Evolutionary conservation across 495 filamentous ascomycete genomes (phyloP).

Genomic region (Neurospora intermedia): DNA sequence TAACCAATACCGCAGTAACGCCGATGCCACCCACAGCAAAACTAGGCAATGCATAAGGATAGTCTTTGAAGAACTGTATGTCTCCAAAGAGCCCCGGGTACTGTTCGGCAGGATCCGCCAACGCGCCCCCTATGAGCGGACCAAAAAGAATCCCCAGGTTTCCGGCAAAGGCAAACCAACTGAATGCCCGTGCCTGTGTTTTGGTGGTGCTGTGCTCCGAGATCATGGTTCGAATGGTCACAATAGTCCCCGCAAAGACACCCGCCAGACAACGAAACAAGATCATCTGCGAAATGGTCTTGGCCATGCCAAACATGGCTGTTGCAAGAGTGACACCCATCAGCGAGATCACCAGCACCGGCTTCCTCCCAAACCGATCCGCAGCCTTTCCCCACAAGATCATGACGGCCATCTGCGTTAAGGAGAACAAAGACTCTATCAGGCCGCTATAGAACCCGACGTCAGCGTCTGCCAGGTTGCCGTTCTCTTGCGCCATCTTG

Average conservation of each 20-base stretch:
- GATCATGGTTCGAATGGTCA: constrained; percentile 63
- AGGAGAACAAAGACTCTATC: constrained; percentile 61
- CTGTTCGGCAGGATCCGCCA: constrained; percentile 50
- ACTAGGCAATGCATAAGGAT: constrained; percentile 55
- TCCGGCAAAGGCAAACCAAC: constrained; percentile 57
- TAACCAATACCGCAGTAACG: constrained; percentile 36
- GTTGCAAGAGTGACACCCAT: constrained; percentile 46
- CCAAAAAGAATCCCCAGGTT: constrained; percentile 63
- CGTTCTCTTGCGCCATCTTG: constrained; percentile 55
- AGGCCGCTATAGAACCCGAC: constrained; percentile 63
- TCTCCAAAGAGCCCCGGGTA: constrained; percentile 44
- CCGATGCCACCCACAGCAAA: constrained; percentile 42
- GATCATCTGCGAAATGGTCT: constrained; percentile 54
- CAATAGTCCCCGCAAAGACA: constrained; percentile 55
- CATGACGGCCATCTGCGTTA: constrained; percentile 51
- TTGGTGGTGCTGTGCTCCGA: constrained; percentile 54
- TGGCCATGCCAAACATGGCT: constrained; percentile 51
- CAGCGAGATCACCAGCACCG: constrained; percentile 52
- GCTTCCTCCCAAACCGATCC: constrained; percentile 58
- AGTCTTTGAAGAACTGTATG: constrained; percentile 45
- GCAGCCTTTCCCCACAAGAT: constrained; percentile 50
- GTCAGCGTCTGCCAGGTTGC: constrained; percentile 42
- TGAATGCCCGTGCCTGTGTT: constrained; percentile 59
- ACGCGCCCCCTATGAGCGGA: constrained; percentile 50
- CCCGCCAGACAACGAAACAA: constrained; percentile 54